A percentile compares a stretch with the other conserved stretches of the same genome.
These are phyloP conservation scores for Arthrobotrys megalospora DNA, from an alignment of 2,329 filamentous ascomycete species.

Conservation along the genomic window DNA sequence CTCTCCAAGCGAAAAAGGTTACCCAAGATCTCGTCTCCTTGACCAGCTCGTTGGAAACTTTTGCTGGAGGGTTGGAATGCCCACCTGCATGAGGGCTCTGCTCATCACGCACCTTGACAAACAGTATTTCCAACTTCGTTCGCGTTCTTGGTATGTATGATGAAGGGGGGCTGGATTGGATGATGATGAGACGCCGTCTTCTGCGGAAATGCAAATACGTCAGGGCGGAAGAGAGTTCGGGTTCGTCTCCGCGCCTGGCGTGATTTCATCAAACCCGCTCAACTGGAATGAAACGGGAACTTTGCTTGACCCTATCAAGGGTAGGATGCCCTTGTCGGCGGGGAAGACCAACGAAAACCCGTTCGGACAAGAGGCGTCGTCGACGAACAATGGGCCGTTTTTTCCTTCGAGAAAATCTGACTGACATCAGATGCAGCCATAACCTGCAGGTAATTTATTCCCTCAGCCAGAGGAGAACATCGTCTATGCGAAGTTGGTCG, in stretches of 20 bases:
- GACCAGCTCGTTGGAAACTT: slow-evolving; percentile 49
- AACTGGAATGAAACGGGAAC: slow-evolving; percentile 54
- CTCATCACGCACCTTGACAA: slow-evolving; percentile 22
- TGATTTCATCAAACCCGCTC: slow-evolving; percentile 37
- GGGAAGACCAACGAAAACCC: slow-evolving; percentile 37
- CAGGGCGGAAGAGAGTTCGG: slow-evolving; percentile 22
- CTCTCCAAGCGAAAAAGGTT: slow-evolving; percentile 53
- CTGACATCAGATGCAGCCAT: slow-evolving; percentile 20
- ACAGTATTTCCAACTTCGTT: slow-evolving; percentile 11
- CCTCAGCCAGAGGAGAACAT: slow-evolving; percentile 29
- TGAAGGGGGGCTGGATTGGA: not conserved
- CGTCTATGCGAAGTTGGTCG: slow-evolving; percentile 41
- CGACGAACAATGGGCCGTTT: slow-evolving; percentile 27
- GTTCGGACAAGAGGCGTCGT: slow-evolving; percentile 34
- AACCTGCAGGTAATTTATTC: slow-evolving; percentile 37
- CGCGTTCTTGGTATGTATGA: not conserved
- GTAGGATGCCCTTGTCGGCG: slow-evolving; percentile 46
- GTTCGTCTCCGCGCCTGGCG: slow-evolving; percentile 30
- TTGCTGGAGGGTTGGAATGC: slow-evolving; percentile 22
- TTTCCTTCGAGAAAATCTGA: not conserved
- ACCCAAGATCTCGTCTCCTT: slow-evolving; percentile 48
- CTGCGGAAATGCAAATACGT: slow-evolving; percentile 16
- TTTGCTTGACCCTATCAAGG: slow-evolving; percentile 35
- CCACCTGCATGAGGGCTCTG: slow-evolving; percentile 2
- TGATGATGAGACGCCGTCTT: slow-evolving; percentile 16